A percentile compares a stretch with the other conserved stretches of the same genome.
These are phyloP conservation scores for Phytophthora foliorum DNA, from an alignment of 352 stramenopile genomes.

Conservation along the genomic window DNA sequence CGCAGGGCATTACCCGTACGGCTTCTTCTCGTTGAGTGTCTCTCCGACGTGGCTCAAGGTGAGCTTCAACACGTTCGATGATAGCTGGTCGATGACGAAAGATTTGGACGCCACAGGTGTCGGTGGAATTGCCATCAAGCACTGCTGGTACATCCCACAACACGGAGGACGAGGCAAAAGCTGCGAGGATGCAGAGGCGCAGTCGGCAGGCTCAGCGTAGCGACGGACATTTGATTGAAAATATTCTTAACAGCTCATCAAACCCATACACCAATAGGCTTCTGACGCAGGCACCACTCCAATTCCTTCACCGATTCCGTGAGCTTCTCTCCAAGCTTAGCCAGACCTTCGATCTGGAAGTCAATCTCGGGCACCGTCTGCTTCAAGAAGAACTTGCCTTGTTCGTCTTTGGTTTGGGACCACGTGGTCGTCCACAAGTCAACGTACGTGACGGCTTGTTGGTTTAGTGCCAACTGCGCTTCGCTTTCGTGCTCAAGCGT, in stretches of 20 bases:
- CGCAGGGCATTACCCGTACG: constrained; percentile 71
- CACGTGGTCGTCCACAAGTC: constrained; percentile 23
- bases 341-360: neutral
- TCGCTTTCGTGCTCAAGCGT: constrained; percentile 9
- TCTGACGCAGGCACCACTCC: constrained; percentile 15
- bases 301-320: constrained; percentile 9
- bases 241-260: neutral
- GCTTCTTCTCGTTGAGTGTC: constrained; percentile 71
- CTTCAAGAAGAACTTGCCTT: constrained; percentile 26
- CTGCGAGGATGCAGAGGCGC: constrained; percentile 45
- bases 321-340: constrained; percentile 6
- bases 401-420: constrained; percentile 16
- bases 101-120: constrained; percentile 56
- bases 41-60: constrained; percentile 73
- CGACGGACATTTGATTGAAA: neutral
- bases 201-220: constrained; percentile 24
- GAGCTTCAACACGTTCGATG: constrained; percentile 74
- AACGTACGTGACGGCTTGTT: constrained; percentile 12
- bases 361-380: constrained; percentile 7
- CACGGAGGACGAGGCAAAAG: constrained; percentile 46
- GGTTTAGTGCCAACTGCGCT: constrained; percentile 20
- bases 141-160: constrained; percentile 78
- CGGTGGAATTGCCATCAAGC: constrained; percentile 66
- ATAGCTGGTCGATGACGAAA: constrained; percentile 63
- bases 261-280: constrained; percentile 17